These are phyloP conservation scores for Dipteronia sinensis DNA, from an alignment of 345 rosid genomes.

Conservation along the genomic window DNA sequence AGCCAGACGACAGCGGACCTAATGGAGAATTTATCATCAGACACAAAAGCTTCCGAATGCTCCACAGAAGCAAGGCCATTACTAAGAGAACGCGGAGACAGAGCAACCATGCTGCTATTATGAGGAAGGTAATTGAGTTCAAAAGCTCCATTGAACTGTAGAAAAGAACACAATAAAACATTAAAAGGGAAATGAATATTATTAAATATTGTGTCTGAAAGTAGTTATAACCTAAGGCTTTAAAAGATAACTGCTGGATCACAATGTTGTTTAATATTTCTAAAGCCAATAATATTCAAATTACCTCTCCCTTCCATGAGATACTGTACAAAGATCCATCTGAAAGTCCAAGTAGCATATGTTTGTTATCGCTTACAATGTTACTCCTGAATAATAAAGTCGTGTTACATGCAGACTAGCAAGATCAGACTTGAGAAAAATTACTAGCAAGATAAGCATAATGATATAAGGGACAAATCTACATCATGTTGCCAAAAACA, in stretches of 20 bases:
- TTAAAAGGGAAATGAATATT: conserved; percentile 11
- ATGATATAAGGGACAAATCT: not conserved
- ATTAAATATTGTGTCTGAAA: not conserved
- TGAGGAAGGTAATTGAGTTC: conserved; percentile 42
- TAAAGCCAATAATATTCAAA: conserved; percentile 16
- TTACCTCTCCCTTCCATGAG: conserved; percentile 99
- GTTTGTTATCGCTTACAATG: conserved; percentile 70
- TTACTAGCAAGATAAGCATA: not conserved
- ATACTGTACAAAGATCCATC: conserved; percentile 77
- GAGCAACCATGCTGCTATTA: conserved; percentile 39
- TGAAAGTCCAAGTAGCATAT: conserved; percentile 88
- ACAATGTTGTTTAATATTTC: not conserved
- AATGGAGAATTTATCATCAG: conserved; percentile 31
- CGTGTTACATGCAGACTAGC: conserved; percentile 15
- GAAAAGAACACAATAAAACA: conserved; percentile 16
- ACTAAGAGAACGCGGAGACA: conserved; percentile 38
- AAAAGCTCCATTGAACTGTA: conserved; percentile 83
- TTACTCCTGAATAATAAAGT: conserved; percentile 66
- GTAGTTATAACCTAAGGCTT: not conserved
- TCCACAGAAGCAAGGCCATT: conserved; percentile 60
- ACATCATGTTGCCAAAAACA: not conserved
- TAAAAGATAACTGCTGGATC: not conserved
- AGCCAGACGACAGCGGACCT: conserved; percentile 60
- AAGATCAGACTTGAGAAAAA: conserved; percentile 17
- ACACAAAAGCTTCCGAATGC: conserved; percentile 34